Evolutionary conservation across 345 rosid species (phyloP).

Genomic region (Ricinus communis): DNA sequence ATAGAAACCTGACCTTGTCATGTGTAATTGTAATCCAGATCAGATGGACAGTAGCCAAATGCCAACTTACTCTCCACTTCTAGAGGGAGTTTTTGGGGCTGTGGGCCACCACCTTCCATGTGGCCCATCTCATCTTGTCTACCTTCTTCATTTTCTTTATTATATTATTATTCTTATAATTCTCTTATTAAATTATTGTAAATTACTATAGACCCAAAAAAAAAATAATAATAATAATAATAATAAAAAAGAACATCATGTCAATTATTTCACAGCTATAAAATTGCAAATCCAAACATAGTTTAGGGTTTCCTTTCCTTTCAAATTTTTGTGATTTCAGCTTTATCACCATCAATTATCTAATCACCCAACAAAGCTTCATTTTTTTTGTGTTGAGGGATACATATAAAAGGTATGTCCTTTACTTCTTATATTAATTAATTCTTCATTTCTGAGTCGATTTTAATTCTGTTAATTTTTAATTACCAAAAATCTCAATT

Average conservation of each 20-base stretch:
- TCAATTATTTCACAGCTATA: slow-evolving; percentile 25
- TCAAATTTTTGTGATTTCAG: slow-evolving; percentile 13
- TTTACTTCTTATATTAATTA: neutral
- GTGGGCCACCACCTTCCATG: slow-evolving; percentile 12
- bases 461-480: slow-evolving; percentile 7
- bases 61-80: too few relatives aligned
- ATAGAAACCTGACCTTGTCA: too few relatives aligned
- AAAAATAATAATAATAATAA: too few relatives aligned
- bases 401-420: slow-evolving; percentile 43
- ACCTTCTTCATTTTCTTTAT: neutral
- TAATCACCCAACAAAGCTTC: slow-evolving; percentile 27
- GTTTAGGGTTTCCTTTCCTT: slow-evolving; percentile 45
- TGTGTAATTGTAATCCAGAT: too few relatives aligned
- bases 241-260: too few relatives aligned
- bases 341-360: slow-evolving; percentile 3
- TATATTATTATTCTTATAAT: neutral
- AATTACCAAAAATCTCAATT: slow-evolving; percentile 3
- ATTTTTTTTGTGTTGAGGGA: slow-evolving; percentile 14
- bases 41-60: too few relatives aligned
- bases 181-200: neutral
- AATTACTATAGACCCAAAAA: too few relatives aligned
- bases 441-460: neutral
- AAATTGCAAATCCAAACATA: slow-evolving; percentile 34
- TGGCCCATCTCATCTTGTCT: slow-evolving; percentile 18
- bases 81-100: neutral